These are phyloP conservation scores for Trypanosoma rangeli DNA, from an alignment of 208 protist genomes.

Conservation along the genomic window DNA sequence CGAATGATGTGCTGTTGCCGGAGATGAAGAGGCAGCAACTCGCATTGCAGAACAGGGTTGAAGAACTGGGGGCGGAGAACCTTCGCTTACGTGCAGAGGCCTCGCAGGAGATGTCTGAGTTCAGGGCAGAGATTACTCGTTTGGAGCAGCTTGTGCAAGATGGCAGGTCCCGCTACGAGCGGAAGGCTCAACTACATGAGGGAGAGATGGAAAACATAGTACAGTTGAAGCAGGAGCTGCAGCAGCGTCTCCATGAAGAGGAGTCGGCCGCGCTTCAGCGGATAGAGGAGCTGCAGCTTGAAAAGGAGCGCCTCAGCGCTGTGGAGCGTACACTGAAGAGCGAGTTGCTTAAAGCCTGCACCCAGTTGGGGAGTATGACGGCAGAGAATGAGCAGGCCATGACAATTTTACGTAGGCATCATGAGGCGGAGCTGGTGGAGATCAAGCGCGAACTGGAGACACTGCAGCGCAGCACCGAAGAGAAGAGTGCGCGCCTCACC, in stretches of 20 bases:
- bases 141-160: slow-evolving; percentile 16
- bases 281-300: slow-evolving; percentile 25
- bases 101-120: neutral
- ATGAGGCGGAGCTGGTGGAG: slow-evolving; percentile 5
- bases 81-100: slow-evolving; percentile 11
- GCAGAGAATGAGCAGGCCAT: neutral
- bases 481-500: neutral
- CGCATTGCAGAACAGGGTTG: neutral
- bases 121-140: slow-evolving; percentile 11
- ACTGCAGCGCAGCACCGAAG: neutral
- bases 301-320: neutral
- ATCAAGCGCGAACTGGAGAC: slow-evolving; percentile 2
- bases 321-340: slow-evolving; percentile 1
- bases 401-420: neutral
- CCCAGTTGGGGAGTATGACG: neutral
- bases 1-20: neutral
- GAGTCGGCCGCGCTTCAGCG: neutral
- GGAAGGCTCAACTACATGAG: slow-evolving; percentile 7
- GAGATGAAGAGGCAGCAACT: neutral
- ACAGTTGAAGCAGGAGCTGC: neutral
- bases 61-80: slow-evolving; percentile 10
- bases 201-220: slow-evolving; percentile 11
- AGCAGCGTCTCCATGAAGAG: neutral
- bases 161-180: slow-evolving; percentile 2
- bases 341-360: neutral